phyloP scores from a whole-genome alignment of 2,329 filamentous ascomycete species.

The Colletotrichum lini region DNA sequence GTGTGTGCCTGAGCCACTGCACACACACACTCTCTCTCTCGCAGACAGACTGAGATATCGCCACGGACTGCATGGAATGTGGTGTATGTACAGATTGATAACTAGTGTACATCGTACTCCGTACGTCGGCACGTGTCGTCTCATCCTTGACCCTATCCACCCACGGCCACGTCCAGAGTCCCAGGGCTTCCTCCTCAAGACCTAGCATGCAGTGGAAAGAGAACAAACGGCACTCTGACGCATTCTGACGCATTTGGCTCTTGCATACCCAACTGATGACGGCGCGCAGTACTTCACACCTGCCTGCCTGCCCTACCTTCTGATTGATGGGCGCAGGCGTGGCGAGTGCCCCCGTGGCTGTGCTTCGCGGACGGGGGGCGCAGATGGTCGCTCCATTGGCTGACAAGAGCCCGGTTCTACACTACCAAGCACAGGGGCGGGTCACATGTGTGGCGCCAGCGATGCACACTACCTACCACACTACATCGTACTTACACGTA shows the following conservation, averaged over 20 bases:
- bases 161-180: not conserved
- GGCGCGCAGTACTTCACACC: no score
- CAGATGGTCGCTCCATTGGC: constrained; percentile 1
- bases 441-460: constrained; percentile 4
- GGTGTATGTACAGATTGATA: no score
- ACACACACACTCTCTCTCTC: not conserved
- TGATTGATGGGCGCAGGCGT: not conserved
- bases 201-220: not conserved
- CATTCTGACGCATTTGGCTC: not conserved
- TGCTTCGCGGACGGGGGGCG: not conserved
- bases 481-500: no score
- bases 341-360: constrained; percentile 16
- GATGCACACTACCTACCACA: no score
- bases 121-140: constrained; percentile 24
- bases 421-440: not conserved
- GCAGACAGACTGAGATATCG: not conserved
- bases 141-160: constrained; percentile 8
- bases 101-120: no score
- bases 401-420: not conserved
- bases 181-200: not conserved
- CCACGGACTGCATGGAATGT: not conserved
- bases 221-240: no score
- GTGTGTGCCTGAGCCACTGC: not conserved
- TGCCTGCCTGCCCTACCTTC: no score
- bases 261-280: not conserved